phyloP scores from a whole-genome alignment of 768 basidiomycete genomes.

The Mycena haematopus region DNA sequence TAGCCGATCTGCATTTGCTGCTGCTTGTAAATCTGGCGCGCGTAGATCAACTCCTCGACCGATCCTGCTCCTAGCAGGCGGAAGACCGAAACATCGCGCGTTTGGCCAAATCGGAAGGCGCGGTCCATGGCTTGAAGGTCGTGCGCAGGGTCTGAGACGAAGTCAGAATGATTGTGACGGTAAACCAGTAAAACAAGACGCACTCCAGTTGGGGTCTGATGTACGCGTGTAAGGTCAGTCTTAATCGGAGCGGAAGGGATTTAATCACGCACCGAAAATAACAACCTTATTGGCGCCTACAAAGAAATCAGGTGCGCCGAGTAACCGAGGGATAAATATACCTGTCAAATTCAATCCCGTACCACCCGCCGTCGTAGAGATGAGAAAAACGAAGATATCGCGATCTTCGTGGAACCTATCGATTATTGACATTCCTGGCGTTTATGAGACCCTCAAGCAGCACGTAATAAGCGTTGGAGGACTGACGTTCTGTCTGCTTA shows the following conservation, averaged over 20 bases:
- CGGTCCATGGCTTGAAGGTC: conserved; percentile 93
- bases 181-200: conserved; percentile 37
- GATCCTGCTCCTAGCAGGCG: conserved; percentile 87
- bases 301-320: not conserved
- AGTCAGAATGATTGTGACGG: conserved; percentile 4
- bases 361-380: conserved; percentile 91
- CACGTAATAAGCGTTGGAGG: not conserved
- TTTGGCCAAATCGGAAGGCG: conserved; percentile 88
- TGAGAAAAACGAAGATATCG: conserved; percentile 80
- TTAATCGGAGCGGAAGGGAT: not conserved
- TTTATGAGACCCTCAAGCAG: not conserved
- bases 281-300: conserved; percentile 91
- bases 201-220: conserved; percentile 94
- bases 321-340: conserved; percentile 20
- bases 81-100: conserved; percentile 83
- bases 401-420: conserved; percentile 82
- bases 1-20: conserved; percentile 94
- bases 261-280: conserved; percentile 66
- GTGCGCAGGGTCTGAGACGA: conserved; percentile 83
- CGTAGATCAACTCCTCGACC: conserved; percentile 87
- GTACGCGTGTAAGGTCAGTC: conserved; percentile 21
- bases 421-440: conserved; percentile 82
- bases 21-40: conserved; percentile 90
- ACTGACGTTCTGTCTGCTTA: conserved; percentile 68
- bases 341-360: conserved; percentile 87